These are phyloP conservation scores for Scutellaria barbata DNA, from an alignment of 257 asterid genomes.

Conservation along the genomic window DNA sequence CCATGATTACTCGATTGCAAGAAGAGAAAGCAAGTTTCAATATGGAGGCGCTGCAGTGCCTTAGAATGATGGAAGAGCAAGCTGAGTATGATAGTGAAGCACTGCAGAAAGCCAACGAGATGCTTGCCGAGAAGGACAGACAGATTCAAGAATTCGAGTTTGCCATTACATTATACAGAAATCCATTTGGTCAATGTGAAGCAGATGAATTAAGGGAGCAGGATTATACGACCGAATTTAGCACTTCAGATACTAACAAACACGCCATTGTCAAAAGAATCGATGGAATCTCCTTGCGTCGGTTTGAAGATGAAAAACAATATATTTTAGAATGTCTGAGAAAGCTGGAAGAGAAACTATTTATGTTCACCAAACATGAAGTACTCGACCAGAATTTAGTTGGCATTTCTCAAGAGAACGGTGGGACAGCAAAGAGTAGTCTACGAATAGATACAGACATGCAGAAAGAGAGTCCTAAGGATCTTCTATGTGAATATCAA, in stretches of 20 bases:
- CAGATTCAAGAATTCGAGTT: constrained; percentile 54
- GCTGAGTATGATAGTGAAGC: constrained; percentile 83
- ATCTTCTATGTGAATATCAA: constrained; percentile 22
- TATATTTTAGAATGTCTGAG: constrained; percentile 45
- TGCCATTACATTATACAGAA: constrained; percentile 55
- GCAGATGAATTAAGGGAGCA: constrained; percentile 26
- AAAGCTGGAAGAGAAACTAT: constrained; percentile 51
- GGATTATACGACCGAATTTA: neutral
- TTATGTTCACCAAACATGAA: constrained; percentile 37
- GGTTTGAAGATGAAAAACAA: constrained; percentile 51
- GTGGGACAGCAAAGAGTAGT: constrained; percentile 31
- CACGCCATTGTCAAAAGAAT: constrained; percentile 9
- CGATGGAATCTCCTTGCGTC: constrained; percentile 36
- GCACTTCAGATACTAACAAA: no score
- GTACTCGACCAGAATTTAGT: constrained; percentile 20
- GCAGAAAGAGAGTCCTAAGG: constrained; percentile 29
- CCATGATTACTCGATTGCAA: constrained; percentile 89
- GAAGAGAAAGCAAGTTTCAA: constrained; percentile 85
- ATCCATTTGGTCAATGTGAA: constrained; percentile 40
- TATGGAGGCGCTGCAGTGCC: constrained; percentile 83
- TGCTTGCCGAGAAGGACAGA: constrained; percentile 65
- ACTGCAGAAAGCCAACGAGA: constrained; percentile 60
- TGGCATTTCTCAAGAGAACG: constrained; percentile 33
- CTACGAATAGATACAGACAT: constrained; percentile 19
- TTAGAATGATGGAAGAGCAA: constrained; percentile 90